Evolutionary conservation across 1,284 basidiomycete species (phyloP), one percentile per base, ranked within the genome.

Genomic region (Cutaneotrichosporon cutaneum): DNA sequence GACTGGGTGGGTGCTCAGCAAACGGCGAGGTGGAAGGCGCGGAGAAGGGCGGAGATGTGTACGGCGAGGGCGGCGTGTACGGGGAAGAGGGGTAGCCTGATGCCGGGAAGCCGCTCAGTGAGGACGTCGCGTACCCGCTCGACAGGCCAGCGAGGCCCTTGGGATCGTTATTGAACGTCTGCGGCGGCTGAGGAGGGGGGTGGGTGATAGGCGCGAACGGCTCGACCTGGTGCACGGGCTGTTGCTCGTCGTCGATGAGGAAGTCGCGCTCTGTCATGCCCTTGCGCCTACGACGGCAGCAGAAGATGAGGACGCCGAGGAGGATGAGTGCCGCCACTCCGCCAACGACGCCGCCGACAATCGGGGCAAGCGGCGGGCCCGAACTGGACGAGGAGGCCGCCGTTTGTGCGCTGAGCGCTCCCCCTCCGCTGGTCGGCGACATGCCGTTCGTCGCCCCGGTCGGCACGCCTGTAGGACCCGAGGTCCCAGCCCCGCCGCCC

Each of bases 331-430:
- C 75, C 22, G 63, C 69, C 9, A 77, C 67, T 56, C 78, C 78
- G 24, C 79, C 79, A n/a, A 80, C 69, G 21, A 78, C 77, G 45
- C 77, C 79, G 35, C 79, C 79, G 11, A 74, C 77, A 35, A 80
- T 80, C 1, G 78, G 77, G 75, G n/a, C 67, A 68, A 64, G 77
- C 59, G 77, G 58, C 6, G 32, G 16, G 26, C 27, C 14, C 9
- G 48, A 42, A 4, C 18, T 32, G 16, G 16, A 4, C 26, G 14
- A 16, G 26, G 24, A 27, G 11, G 26, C 3, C 14, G 48, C 18
- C 3, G 48, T 26, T 3, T 27, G 4, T 27, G 47, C 11, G 30
- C 4, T 9, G 30, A 30, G n/a, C n/a, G n/a, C n/a, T n/a, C n/a
- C n/a, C n/a, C n/a, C n/a, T n/a, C n/a, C n/a, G n/a, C n/a, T n/a